Conservation (phyloP, 352 stramenopile genomes). For the Discostella stelligera region DNA sequence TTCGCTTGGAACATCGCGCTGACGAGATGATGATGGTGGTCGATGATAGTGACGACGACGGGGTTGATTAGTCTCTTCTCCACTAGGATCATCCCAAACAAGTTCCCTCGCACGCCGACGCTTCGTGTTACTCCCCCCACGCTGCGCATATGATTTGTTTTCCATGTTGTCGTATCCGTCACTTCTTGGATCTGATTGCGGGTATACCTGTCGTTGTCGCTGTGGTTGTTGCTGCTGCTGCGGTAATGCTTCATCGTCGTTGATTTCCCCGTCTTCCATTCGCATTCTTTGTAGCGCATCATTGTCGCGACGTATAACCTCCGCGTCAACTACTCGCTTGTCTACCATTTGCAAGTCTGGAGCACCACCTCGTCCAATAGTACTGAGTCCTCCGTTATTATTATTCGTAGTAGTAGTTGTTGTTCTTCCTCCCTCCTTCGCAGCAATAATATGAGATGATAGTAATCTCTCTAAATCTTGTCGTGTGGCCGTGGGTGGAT, state of each 20-base stretch:
- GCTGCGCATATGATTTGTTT: not conserved
- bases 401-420: too few species aligned
- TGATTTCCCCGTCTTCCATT: too few species aligned
- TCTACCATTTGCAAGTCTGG: not conserved
- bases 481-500: conserved; percentile 9
- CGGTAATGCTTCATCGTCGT: too few species aligned
- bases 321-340: not conserved
- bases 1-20: not conserved
- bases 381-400: not conserved
- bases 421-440: not conserved
- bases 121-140: not conserved
- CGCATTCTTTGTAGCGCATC: not conserved
- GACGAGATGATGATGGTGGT: not conserved
- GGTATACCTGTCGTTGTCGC: too few species aligned
- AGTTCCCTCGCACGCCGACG: not conserved
- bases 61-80: not conserved
- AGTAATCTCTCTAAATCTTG: conserved; percentile 9
- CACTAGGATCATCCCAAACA: not conserved
- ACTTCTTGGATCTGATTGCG: too few species aligned
- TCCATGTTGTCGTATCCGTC: too few species aligned
- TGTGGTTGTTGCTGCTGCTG: too few species aligned
- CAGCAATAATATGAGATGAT: not conserved
- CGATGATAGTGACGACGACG: not conserved
- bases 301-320: not conserved
- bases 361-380: not conserved